Evolutionary conservation across 306 rosid species (phyloP), one percentile per base, ranked within the genome.

Genomic region (Vicia sativa): DNA sequence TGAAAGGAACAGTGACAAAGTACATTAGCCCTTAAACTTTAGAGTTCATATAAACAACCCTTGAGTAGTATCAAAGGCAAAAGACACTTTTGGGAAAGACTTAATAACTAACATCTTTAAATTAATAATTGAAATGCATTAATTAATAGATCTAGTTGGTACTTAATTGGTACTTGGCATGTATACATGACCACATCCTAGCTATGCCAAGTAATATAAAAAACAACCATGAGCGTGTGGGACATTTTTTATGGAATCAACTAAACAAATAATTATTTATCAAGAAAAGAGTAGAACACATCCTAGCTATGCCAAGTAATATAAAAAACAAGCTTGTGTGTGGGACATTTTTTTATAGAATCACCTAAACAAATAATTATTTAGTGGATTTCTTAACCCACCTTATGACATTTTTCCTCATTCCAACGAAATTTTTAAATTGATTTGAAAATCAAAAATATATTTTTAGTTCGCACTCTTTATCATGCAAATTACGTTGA

Each of bases 1-100:
- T 74, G 77, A 53, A 79, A 48, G 43, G 59, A 74, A 68, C 10
- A 68, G 76, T 48, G 71, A 43, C 53, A 64, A 75, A 65, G 71
- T 52, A 43, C 62, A 34, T 16, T 15, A 34, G 11, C 6, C 29
- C 79, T 68, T 50, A 75, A 71, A 65, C 23, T 31, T 42, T 34
- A 11, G 74, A 34, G 56, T 41, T 79, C 48, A 65, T 54, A 35
- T 1, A 48, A 41, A 69, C 60, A 64, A 29, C 83, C 70, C 59
- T 79, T 79, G 70, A 56, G 73, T 56, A 70, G 71, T 23, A 29
- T 70, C 18, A 70, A 74, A 59, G 62, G 83, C 6, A 70, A 74
- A 79, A 50, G 79, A 13, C 72, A 35, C 26, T 68, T 62, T 62
- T 39, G 7, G 7, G 13, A 44, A 55, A 67, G 48, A 21, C 52